Conservation (phyloP, 129 eudicot species). For the Lactuca sativa region DNA sequence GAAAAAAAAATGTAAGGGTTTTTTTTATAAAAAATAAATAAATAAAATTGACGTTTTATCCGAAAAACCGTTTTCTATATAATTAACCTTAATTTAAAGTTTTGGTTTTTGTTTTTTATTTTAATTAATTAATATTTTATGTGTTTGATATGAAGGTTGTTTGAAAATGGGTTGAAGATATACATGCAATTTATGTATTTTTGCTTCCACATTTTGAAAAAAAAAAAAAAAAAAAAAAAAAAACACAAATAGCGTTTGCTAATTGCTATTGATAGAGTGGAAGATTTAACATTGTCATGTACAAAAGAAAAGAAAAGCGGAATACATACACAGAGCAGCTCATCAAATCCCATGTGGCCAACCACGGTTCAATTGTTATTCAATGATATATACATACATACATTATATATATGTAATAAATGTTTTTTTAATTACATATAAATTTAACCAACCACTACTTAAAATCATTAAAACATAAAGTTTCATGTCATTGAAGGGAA, state of each 20-base stretch:
- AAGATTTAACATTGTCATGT: slow-evolving; percentile 21
- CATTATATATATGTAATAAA: slow-evolving; percentile 27
- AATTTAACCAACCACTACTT: not conserved
- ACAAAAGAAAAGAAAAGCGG: slow-evolving; percentile 4
- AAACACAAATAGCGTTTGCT: not conserved
- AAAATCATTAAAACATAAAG: not conserved
- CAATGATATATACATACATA: not conserved
- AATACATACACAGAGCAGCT: slow-evolving; percentile 8
- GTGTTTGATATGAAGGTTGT: not conserved
- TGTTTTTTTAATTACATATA: not conserved
- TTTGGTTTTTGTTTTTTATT: no score
- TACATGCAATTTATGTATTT: not conserved
- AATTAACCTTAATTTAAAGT: no score
- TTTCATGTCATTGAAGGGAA: not conserved
- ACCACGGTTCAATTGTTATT: slow-evolving; percentile 15
- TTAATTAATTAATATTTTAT: no score
- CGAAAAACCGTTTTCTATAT: no score
- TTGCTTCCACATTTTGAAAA: slow-evolving; percentile 2
- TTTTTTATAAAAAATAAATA: no score
- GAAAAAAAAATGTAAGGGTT: no score
- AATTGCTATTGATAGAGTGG: not conserved
- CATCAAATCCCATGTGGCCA: slow-evolving; percentile 8
- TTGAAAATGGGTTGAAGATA: not conserved
- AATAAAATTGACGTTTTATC: no score
- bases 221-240: slow-evolving; percentile 4